Evolutionary conservation across 2,329 filamentous ascomycete genomes (phyloP).

Genomic region (Fusarium avenaceum): DNA sequence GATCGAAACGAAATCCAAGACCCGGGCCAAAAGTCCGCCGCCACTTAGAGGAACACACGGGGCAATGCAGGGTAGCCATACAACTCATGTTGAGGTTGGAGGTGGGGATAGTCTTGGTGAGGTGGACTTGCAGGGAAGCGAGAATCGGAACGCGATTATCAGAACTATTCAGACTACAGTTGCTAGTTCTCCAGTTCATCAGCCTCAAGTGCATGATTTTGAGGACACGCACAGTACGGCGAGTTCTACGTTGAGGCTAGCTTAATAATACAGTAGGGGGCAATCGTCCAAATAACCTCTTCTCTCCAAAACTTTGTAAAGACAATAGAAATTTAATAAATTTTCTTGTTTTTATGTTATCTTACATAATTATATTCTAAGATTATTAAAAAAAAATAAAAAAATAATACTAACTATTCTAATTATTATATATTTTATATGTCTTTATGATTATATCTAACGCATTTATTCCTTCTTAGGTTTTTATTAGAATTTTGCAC

Average conservation of each 20-base stretch:
- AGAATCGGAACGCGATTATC: slow-evolving; percentile 23
- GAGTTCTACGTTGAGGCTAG: slow-evolving; percentile 22
- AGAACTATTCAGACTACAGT: slow-evolving; percentile 44
- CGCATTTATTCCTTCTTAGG: too few relatives aligned
- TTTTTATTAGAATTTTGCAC: too few relatives aligned
- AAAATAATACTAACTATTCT: too few relatives aligned
- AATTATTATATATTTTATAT: too few relatives aligned
- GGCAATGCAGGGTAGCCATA: slow-evolving; percentile 3
- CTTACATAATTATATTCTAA: too few relatives aligned
- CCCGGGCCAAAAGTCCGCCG: neutral
- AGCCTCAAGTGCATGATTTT: neutral
- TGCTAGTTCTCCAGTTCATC: slow-evolving; percentile 4
- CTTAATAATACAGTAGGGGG: too few relatives aligned
- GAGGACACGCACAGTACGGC: slow-evolving; percentile 28
- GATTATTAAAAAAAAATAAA: too few relatives aligned
- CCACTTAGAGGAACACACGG: slow-evolving; percentile 3
- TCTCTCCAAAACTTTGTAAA: too few relatives aligned
- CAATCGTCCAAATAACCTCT: too few relatives aligned
- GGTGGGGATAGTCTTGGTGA: slow-evolving; percentile 22
- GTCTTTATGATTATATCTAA: too few relatives aligned
- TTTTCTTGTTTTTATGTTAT: too few relatives aligned
- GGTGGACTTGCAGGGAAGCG: neutral
- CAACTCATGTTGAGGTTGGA: slow-evolving; percentile 16
- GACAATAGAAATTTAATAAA: too few relatives aligned
- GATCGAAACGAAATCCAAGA: neutral